Conservation (phyloP, 2,329 filamentous ascomycete genomes). For the Botrytis squamosa region DNA sequence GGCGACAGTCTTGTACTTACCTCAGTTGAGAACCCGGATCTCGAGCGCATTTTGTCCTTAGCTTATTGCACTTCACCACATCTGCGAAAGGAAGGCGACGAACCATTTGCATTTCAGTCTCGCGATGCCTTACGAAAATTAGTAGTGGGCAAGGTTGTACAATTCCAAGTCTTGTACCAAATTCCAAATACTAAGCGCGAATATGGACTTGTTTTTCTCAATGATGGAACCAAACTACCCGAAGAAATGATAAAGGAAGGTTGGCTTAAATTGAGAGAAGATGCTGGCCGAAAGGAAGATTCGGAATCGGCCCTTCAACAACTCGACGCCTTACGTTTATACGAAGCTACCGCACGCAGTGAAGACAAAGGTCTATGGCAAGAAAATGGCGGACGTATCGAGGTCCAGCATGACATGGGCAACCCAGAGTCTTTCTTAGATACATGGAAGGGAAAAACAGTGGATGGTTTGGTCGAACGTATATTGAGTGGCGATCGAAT, state of each 20-base stretch:
- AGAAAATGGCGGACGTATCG: constrained; percentile 62
- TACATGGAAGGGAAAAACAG: constrained; percentile 77
- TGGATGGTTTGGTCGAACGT: constrained; percentile 86
- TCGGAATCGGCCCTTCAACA: constrained; percentile 69
- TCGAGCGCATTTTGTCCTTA: constrained; percentile 84
- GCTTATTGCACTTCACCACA: constrained; percentile 91
- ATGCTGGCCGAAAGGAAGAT: constrained; percentile 89
- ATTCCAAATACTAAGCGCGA: constrained; percentile 83
- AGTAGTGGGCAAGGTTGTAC: constrained; percentile 80
- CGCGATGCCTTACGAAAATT: constrained; percentile 87
- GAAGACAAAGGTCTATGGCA: constrained; percentile 82
- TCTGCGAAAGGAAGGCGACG: constrained; percentile 83
- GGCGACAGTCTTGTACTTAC: constrained; percentile 88
- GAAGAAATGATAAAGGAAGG: constrained; percentile 83
- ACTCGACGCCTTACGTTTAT: constrained; percentile 72
- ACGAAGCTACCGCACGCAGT: constrained; percentile 75
- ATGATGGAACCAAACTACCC: constrained; percentile 73
- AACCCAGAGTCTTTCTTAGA: constrained; percentile 74
- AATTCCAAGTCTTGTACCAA: constrained; percentile 83
- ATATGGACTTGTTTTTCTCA: constrained; percentile 77
- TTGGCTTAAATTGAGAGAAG: constrained; percentile 90
- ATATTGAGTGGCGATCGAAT: constrained; percentile 89
- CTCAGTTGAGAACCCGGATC: constrained; percentile 74
- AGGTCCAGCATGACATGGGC: constrained; percentile 77
- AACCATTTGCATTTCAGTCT: constrained; percentile 90